These are phyloP conservation scores for Fusarium austroafricanum DNA, from an alignment of 2,329 filamentous ascomycete genomes.

Conservation along the genomic window DNA sequence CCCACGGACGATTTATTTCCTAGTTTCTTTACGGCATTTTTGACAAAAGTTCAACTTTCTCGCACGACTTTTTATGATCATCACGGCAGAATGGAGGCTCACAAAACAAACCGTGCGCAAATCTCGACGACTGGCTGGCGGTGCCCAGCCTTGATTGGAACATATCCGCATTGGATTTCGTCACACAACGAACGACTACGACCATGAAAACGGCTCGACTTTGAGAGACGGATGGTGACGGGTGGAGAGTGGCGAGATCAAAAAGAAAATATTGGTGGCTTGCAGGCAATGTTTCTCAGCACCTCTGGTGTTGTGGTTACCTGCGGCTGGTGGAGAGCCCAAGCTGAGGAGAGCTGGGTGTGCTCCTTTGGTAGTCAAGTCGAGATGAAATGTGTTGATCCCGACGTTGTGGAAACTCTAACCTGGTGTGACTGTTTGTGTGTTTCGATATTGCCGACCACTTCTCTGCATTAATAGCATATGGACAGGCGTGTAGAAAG, in stretches of 20 bases:
- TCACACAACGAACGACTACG: constrained; percentile 43
- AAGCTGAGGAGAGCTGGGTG: constrained; percentile 44
- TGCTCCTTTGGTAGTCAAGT: constrained; percentile 54
- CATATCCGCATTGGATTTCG: constrained; percentile 49
- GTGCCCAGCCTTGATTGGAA: constrained; percentile 46
- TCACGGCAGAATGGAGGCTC: constrained; percentile 46
- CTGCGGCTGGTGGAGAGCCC: constrained; percentile 30
- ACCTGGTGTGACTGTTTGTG: constrained; percentile 46
- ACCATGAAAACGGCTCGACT: constrained; percentile 42
- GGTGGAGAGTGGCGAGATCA: constrained; percentile 46
- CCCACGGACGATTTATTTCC: constrained; percentile 53
- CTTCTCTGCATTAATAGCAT: constrained; percentile 19
- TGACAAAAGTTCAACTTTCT: constrained; percentile 48
- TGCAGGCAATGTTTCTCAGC: constrained; percentile 37
- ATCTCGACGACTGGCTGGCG: constrained; percentile 41
- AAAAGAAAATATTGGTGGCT: constrained; percentile 41
- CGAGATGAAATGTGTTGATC: constrained; percentile 54
- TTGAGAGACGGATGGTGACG: constrained; percentile 46
- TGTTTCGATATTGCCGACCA: constrained; percentile 40
- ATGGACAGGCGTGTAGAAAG: constrained; percentile 25
- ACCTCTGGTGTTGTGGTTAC: constrained; percentile 16
- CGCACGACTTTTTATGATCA: constrained; percentile 49
- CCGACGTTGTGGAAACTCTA: constrained; percentile 44
- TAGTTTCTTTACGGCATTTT: constrained; percentile 46
- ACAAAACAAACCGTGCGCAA: constrained; percentile 46